Conservation (phyloP, 805 yeast genomes). For the Saccharomyces mikatae region DNA sequence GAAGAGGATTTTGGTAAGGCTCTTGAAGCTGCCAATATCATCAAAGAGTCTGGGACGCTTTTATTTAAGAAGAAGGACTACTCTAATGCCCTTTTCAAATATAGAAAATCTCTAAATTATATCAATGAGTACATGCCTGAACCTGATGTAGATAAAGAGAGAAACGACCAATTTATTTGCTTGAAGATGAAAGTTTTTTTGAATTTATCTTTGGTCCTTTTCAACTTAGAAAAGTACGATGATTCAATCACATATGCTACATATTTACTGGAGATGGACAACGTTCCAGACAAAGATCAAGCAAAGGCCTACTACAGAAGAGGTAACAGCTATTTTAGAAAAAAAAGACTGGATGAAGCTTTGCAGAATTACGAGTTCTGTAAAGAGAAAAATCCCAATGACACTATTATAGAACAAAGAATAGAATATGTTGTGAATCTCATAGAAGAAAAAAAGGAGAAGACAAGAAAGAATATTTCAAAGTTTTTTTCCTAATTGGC, state of each 20-base stretch:
- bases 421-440: slow-evolving; percentile 34
- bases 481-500: slow-evolving; percentile 44
- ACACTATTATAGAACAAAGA: slow-evolving; percentile 41
- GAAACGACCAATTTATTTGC: slow-evolving; percentile 41
- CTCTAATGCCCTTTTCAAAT: slow-evolving; percentile 52
- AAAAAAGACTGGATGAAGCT: slow-evolving; percentile 45
- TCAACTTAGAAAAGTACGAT: slow-evolving; percentile 43
- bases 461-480: slow-evolving; percentile 48
- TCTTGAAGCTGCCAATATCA: slow-evolving; percentile 41
- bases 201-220: slow-evolving; percentile 50
- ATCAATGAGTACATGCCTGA: slow-evolving; percentile 70
- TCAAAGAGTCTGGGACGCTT: slow-evolving; percentile 60
- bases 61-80: slow-evolving; percentile 47
- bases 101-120: slow-evolving; percentile 57
- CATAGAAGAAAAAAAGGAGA: slow-evolving; percentile 38
- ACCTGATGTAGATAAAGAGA: slow-evolving; percentile 47
- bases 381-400: slow-evolving; percentile 37
- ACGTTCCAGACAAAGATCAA: slow-evolving; percentile 33
- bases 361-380: slow-evolving; percentile 41
- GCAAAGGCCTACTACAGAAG: slow-evolving; percentile 56
- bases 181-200: slow-evolving; percentile 35
- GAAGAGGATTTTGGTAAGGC: slow-evolving; percentile 49
- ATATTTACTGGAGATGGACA: slow-evolving; percentile 46
- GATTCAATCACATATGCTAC: slow-evolving; percentile 47
- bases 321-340: slow-evolving; percentile 39